Base-by-base conservation (phyloP, 805 yeast genomes). In the Clavispora carvajalis region DNA sequence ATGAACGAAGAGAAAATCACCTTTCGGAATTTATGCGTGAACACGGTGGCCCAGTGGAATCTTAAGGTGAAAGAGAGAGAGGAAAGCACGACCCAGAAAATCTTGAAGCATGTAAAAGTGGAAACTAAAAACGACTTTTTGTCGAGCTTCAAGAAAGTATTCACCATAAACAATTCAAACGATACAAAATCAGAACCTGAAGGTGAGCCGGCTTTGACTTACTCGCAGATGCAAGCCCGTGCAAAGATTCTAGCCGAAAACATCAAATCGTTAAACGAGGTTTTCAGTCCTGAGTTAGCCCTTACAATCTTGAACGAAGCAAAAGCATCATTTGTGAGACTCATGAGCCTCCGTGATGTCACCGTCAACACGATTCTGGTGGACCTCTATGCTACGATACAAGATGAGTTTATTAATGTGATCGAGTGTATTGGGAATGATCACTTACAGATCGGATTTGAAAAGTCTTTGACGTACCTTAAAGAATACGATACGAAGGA, bases 391-490 rank as follows among this genome's bases (percentile, higher is more conserved):
- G 55, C 68, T 35, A 62, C 79, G 1, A 65, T 69, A 39, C 78
- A 76, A 54, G 76, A 74, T n/a, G 69, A 89, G 1, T 91, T 88
- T 55, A 79, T 81, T 13, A 77, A 75, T 25, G 73, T 85, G 37
- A 62, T 91, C 7, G 74, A 73, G 2, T 65, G 77, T 5, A 65
- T 91, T 12, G 84, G 90, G 10, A 71, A 71, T 13, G 68, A 76
- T n/a, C 98, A 93, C 60, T 71, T 93, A n/a, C 74, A 76, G 46
- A 79, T 79, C 0, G 98, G 97, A 0, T 93, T 93, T 58, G 80
- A 79, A 30, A 83, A 79, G 51, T 97, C 98, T 0, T 67, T 90
- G 38, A 66, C 63, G 1, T 76, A 89, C 39, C 65, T 91, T 42
- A 74, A 79, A 40, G 74, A 78, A 26, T 91, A 89, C 53, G 80